Evolutionary conservation across 495 filamentous ascomycete species (phyloP), one percentile per base, ranked within the genome.

Genomic region (Parmelia sp.): DNA sequence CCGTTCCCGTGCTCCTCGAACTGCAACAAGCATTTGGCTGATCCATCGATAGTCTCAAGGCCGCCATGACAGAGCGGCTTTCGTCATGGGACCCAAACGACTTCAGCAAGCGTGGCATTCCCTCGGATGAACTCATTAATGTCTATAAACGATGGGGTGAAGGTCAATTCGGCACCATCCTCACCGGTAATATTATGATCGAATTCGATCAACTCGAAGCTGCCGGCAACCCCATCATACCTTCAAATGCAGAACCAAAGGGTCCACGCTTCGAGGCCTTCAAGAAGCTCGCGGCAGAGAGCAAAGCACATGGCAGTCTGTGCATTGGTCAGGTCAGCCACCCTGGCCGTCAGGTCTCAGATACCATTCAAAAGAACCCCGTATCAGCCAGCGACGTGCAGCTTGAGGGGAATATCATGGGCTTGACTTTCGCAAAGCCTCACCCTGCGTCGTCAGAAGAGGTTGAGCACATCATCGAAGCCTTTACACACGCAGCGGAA

Each of bases 171-270:
- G 86, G 86, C 35, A 70, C 78, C 27, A 83, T 86, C 57, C 68
- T 87, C 2, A 86, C 84, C 19, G 86, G 86, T 60, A 88, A 88
- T 70, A 77, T 85, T 71, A 82, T 85, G 80, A 78, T 87, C 42
- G 81, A 83, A 49, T 78, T 74, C 65, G 80, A 82, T 45, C 80
- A 87, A 42, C 75, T 88, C 25, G 85, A 86, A 65, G 78, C 77
- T 19, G 69, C 80, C 3, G 85, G 84, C 12, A 85, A 87, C 69
- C 71, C 76, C 14, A 80, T 88, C 65, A 83, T 89, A 58, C 80
- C 83, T 3, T 65, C 71, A 1, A 71, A 71, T 2, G 74, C 78
- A 12, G 71, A 72, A 1, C 80, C 80, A 68, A 71, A 70, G 11
- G 85, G 85, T 6, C 73, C 78, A 55, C 75, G 85, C 1, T 87